Evolutionary conservation across 2,329 filamentous ascomycete species (phyloP).

Genomic region (Xylariaceae sp.): DNA sequence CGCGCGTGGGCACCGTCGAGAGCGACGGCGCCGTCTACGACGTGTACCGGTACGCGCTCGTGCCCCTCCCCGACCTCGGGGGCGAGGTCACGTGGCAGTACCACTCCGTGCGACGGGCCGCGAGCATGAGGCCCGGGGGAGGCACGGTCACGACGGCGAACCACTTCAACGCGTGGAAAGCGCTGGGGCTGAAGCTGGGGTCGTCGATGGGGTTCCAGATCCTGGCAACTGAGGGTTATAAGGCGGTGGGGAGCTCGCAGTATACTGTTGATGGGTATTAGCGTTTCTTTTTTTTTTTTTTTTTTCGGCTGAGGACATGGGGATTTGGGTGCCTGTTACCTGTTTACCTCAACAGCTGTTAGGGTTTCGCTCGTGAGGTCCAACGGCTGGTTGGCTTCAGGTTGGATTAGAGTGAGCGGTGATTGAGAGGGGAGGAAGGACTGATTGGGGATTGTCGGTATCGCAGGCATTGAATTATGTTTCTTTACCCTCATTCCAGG

Average conservation of each 20-base stretch:
- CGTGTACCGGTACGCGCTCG: not conserved
- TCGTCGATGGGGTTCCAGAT: not conserved
- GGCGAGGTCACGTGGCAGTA: not conserved
- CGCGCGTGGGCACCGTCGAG: not conserved
- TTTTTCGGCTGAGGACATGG: too few relatives aligned
- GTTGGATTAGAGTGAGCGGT: too few relatives aligned
- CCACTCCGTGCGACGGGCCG: not conserved
- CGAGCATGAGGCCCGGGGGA: not conserved
- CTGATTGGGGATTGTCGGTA: too few relatives aligned
- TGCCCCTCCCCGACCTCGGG: not conserved
- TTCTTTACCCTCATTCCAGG: too few relatives aligned
- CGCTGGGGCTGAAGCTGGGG: not conserved
- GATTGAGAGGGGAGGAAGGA: too few relatives aligned
- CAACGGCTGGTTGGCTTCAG: too few relatives aligned
- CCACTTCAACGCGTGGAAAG: not conserved
- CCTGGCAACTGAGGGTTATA: not conserved
- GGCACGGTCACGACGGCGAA: not conserved
- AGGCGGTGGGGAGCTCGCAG: not conserved
- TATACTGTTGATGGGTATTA: not conserved
- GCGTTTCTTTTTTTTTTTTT: too few relatives aligned
- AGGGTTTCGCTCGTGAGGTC: too few relatives aligned
- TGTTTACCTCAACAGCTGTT: too few relatives aligned
- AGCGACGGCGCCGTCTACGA: conserved; percentile 1
- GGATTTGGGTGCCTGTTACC: too few relatives aligned
- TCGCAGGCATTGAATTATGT: too few relatives aligned